Evolutionary conservation across 768 basidiomycete genomes (phyloP).

Genomic region (Erythrobasidium yunnanense): DNA sequence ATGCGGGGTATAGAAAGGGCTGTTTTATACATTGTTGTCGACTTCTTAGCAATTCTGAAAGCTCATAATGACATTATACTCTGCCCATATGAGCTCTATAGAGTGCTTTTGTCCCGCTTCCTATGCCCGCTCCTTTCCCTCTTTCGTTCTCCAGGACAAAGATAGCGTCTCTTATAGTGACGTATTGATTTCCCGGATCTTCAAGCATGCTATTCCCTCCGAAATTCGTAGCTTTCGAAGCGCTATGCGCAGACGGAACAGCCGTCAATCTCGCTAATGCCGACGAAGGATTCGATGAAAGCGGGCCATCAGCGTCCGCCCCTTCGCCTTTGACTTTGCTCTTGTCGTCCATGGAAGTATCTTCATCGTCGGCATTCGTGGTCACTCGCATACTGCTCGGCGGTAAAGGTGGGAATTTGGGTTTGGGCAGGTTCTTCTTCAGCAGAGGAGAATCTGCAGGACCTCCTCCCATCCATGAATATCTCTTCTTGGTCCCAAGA

Average conservation of each 20-base stretch:
- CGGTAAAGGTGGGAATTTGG: conserved; percentile 13
- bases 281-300: background rate
- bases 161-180: conserved; percentile 71
- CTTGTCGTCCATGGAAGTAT: background rate
- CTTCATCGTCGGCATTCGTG: background rate
- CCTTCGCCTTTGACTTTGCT: background rate
- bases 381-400: conserved; percentile 3
- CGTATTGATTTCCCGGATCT: conserved; percentile 43
- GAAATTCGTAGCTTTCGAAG: background rate
- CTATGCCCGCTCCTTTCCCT: conserved; percentile 25
- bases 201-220: background rate
- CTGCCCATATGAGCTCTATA: conserved; percentile 7
- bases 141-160: conserved; percentile 61
- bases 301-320: background rate
- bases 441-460: background rate
- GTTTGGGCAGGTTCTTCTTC: conserved; percentile 18
- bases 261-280: background rate
- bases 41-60: too few relatives aligned
- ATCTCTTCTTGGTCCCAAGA: conserved; percentile 54
- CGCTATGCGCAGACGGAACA: background rate
- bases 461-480: conserved; percentile 67
- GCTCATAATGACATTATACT: background rate
- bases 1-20: too few relatives aligned
- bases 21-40: too few relatives aligned
- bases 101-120: conserved; percentile 17